Conservation (phyloP, 495 filamentous ascomycete species). For the Penicillium parvum region DNA sequence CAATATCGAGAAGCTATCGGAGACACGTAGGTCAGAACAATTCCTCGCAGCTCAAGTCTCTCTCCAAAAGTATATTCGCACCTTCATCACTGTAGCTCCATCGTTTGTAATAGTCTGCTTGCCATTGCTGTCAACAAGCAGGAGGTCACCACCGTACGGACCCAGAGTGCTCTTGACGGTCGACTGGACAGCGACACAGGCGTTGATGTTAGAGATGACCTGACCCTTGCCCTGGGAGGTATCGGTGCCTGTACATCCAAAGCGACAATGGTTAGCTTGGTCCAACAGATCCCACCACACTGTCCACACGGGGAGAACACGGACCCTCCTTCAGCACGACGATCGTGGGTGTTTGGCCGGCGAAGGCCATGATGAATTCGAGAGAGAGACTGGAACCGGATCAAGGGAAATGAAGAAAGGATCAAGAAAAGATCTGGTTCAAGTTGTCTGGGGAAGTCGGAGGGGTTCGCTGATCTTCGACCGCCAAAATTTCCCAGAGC, state of each 20-base stretch:
- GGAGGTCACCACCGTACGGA: constrained; percentile 94
- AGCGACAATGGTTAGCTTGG: constrained; percentile 20
- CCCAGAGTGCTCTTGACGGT: constrained; percentile 91
- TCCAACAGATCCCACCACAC: constrained; percentile 23
- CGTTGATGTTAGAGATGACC: constrained; percentile 97
- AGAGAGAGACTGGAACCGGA: constrained; percentile 17
- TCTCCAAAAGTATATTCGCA: constrained; percentile 31
- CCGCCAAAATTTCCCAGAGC: constrained; percentile 49
- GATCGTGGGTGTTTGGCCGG: constrained; percentile 96
- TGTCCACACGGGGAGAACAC: constrained; percentile 38
- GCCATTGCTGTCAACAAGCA: constrained; percentile 94
- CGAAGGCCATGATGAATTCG: constrained; percentile 75
- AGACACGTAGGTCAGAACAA: constrained; percentile 16
- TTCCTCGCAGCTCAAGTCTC: too few relatives aligned
- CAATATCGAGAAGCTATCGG: constrained; percentile 86
- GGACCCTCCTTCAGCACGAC: constrained; percentile 96
- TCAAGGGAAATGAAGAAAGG: constrained; percentile 9
- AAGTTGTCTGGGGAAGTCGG: constrained; percentile 18
- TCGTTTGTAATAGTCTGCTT: constrained; percentile 97
- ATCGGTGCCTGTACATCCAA: constrained; percentile 70
- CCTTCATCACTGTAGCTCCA: constrained; percentile 99
- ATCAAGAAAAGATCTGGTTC: constrained; percentile 23
- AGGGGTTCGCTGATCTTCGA: constrained; percentile 31
- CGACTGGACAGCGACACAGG: constrained; percentile 92
- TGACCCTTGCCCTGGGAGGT: constrained; percentile 95